Evolutionary conservation across 192 early-diverging fungal species (phyloP).

Genomic region (Coemansia sp.): DNA sequence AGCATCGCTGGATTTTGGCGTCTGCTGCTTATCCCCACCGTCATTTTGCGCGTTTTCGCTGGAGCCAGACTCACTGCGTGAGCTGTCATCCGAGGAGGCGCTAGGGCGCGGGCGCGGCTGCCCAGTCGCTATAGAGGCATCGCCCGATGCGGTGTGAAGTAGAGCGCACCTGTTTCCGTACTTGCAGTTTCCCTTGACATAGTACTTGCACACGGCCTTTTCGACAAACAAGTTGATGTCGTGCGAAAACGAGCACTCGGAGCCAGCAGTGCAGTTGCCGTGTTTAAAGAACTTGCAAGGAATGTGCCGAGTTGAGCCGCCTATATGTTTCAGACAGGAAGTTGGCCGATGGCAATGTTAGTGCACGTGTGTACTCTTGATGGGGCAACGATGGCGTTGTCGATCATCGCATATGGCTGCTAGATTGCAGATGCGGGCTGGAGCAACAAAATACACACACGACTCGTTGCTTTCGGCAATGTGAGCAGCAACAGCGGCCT

Average conservation of each 20-base stretch:
- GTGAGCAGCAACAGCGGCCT: not conserved
- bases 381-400: not conserved
- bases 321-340: slow-evolving; percentile 14
- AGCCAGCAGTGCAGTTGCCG: slow-evolving; percentile 75
- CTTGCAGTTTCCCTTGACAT: slow-evolving; percentile 78
- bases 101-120: slow-evolving; percentile 11
- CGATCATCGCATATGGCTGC: not conserved
- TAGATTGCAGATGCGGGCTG: not conserved
- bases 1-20: not conserved
- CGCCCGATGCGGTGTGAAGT: slow-evolving; percentile 22
- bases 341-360: not conserved
- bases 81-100: slow-evolving; percentile 7
- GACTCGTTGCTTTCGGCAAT: not conserved
- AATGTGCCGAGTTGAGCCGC: slow-evolving; percentile 62
- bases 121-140: not conserved
- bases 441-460: too few relatives aligned
- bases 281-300: slow-evolving; percentile 84
- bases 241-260: slow-evolving; percentile 77
- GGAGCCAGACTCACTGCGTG: slow-evolving; percentile 6
- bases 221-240: slow-evolving; percentile 65
- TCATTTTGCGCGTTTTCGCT: slow-evolving; percentile 19
- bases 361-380: not conserved
- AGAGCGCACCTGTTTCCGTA: slow-evolving; percentile 79
- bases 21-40: not conserved
- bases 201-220: slow-evolving; percentile 74